Percentiles rank a stretch among this genome's conserved stretches.
phyloP scores from a whole-genome alignment of 257 asterid genomes.

The Anisodus tanguticus region DNA sequence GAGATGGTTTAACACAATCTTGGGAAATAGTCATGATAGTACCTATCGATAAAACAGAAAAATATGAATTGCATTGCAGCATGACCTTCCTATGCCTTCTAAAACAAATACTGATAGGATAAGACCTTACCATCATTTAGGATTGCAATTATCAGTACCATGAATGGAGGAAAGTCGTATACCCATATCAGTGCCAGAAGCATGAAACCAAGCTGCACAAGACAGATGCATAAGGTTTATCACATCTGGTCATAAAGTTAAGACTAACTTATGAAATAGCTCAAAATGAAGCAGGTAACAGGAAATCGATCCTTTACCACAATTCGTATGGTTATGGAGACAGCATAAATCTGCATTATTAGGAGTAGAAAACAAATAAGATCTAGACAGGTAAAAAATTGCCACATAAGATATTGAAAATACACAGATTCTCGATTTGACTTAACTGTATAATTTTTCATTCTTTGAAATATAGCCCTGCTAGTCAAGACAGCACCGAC shows the following conservation, averaged over 20 bases:
- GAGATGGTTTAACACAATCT: slow-evolving; percentile 42
- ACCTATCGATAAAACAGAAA: slow-evolving; percentile 26
- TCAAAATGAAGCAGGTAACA: background rate
- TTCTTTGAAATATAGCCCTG: slow-evolving; percentile 44
- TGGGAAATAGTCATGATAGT: slow-evolving; percentile 43
- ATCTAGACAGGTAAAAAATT: too few relatives aligned
- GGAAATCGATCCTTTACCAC: slow-evolving; percentile 35
- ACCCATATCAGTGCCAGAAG: slow-evolving; percentile 45
- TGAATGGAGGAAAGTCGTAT: slow-evolving; percentile 43
- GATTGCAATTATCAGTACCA: slow-evolving; percentile 45
- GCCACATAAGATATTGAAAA: background rate
- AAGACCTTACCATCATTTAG: slow-evolving; percentile 40
- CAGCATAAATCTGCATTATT: slow-evolving; percentile 40
- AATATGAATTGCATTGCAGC: background rate
- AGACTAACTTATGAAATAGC: background rate
- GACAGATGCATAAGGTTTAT: background rate
- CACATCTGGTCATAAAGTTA: background rate
- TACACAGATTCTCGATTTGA: background rate
- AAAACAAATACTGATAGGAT: background rate
- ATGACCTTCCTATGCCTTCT: background rate
- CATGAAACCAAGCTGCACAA: slow-evolving; percentile 38
- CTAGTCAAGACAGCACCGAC: slow-evolving; percentile 42
- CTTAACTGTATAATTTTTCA: slow-evolving; percentile 44
- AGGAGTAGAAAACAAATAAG: background rate
- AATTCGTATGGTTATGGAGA: slow-evolving; percentile 42